Evolutionary conservation across 805 yeast species (phyloP).

Genomic region (Saturnispora mendoncae): DNA sequence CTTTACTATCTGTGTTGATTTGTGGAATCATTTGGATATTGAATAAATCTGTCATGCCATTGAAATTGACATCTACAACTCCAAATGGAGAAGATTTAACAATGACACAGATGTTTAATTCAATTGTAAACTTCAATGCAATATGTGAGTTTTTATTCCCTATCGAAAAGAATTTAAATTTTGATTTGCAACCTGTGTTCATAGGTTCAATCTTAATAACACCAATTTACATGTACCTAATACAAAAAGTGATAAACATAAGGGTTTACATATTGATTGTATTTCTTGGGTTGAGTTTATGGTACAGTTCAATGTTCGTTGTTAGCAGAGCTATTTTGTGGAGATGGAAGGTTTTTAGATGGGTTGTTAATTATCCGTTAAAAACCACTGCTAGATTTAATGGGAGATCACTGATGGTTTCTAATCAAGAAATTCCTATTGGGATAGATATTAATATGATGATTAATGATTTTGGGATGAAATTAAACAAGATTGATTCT

Average conservation of each 20-base stretch:
- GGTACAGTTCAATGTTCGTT: slow-evolving; percentile 41
- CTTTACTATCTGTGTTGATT: slow-evolving; percentile 29
- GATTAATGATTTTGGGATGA: not conserved
- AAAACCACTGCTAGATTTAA: too few relatives aligned
- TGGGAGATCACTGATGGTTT: too few relatives aligned
- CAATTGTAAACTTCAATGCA: slow-evolving; percentile 36
- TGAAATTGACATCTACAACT: not conserved
- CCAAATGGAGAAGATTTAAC: slow-evolving; percentile 33
- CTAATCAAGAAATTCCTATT: too few relatives aligned
- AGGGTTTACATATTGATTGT: slow-evolving; percentile 26
- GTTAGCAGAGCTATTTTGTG: slow-evolving; percentile 39
- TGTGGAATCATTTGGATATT: slow-evolving; percentile 39
- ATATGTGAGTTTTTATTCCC: slow-evolving; percentile 32
- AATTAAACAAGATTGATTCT: slow-evolving; percentile 7
- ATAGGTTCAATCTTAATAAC: slow-evolving; percentile 30
- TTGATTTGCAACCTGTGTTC: slow-evolving; percentile 16
- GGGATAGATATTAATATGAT: not conserved
- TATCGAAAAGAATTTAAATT: not conserved
- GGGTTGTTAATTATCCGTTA: not conserved
- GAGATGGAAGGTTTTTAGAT: slow-evolving; percentile 39
- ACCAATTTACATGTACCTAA: slow-evolving; percentile 35
- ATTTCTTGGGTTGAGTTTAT: slow-evolving; percentile 34
- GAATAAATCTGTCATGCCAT: slow-evolving; percentile 29
- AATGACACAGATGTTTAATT: slow-evolving; percentile 41
- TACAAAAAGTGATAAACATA: slow-evolving; percentile 28